Conservation (phyloP, 2,329 filamentous ascomycete species). For the Phaeomoniella chlamydospora region DNA sequence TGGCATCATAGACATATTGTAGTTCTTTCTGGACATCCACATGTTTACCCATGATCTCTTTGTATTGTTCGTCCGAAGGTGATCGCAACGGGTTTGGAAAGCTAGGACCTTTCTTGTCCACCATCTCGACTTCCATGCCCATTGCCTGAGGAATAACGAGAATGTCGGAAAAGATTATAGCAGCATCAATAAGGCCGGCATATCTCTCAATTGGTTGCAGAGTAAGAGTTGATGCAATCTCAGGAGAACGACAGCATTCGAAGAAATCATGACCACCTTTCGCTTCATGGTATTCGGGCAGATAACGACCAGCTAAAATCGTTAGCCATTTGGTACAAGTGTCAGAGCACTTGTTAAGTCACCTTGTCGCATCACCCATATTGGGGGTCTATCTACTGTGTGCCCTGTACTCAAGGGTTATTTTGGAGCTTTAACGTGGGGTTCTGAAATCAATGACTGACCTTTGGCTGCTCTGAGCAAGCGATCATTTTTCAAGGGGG, state of each 20-base stretch:
- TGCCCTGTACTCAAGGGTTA: constrained; percentile 55
- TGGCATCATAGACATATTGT: constrained; percentile 90
- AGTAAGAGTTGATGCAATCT: constrained; percentile 84
- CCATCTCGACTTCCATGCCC: constrained; percentile 98
- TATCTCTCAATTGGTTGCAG: constrained; percentile 91
- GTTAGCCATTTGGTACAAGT: too few species aligned
- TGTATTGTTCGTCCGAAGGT: constrained; percentile 69
- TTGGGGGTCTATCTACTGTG: constrained; percentile 79
- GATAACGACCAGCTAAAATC: constrained; percentile 71
- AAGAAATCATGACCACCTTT: constrained; percentile 92
- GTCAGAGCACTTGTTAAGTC: too few species aligned
- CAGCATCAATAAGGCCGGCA: constrained; percentile 78
- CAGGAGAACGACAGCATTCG: constrained; percentile 85
- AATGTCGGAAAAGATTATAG: constrained; percentile 98
- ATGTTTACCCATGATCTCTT: constrained; percentile 55
- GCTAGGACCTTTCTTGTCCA: constrained; percentile 91
- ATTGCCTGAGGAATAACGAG: constrained; percentile 94
- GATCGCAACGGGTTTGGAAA: constrained; percentile 73
- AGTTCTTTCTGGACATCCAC: constrained; percentile 79
- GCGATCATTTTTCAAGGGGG: constrained; percentile 82
- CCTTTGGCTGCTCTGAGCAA: constrained; percentile 81
- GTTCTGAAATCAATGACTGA: too few species aligned
- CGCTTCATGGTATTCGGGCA: constrained; percentile 93
- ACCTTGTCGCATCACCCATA: constrained; percentile 99
- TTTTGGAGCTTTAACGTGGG: too few species aligned